phyloP scores from a whole-genome alignment of 2,329 filamentous ascomycete genomes.

The Calonectria pteridis region DNA sequence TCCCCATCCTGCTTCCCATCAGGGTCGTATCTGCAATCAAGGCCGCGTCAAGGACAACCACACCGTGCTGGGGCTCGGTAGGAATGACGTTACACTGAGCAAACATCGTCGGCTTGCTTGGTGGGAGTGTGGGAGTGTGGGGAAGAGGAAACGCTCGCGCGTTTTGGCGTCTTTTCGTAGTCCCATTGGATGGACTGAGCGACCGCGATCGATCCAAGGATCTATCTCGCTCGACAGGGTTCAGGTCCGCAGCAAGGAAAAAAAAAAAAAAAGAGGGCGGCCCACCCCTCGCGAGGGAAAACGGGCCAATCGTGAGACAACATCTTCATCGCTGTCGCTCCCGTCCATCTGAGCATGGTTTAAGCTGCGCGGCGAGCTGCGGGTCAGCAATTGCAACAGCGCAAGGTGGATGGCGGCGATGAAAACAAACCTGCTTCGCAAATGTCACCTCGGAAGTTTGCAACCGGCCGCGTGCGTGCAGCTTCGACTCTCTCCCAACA shows the following conservation, averaged over 20 bases:
- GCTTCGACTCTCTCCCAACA: neutral
- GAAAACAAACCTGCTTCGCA: neutral
- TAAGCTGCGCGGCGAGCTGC: neutral
- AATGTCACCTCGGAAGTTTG: conserved; percentile 4
- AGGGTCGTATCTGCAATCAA: conserved; percentile 4
- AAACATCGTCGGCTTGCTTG: conserved; percentile 1
- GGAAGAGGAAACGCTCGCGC: conserved; percentile 6
- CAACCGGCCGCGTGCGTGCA: neutral
- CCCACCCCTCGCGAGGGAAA: conserved; percentile 10
- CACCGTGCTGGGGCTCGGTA: conserved; percentile 11
- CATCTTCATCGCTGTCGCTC: neutral
- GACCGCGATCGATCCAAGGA: conserved; percentile 22
- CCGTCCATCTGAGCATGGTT: neutral
- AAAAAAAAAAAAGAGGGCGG: neutral
- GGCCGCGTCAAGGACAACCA: conserved; percentile 24
- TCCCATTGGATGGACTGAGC: conserved; percentile 14
- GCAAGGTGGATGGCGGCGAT: neutral
- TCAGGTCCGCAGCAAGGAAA: neutral
- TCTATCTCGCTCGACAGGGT: conserved; percentile 10
- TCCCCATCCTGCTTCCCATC: neutral
- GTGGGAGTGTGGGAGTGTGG: conserved; percentile 13
- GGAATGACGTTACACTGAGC: conserved; percentile 20
- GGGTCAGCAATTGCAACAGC: neutral
- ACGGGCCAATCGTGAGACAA: conserved; percentile 19
- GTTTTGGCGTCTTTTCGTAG: neutral